Evolutionary conservation across 306 rosid genomes (phyloP), one percentile per base, ranked within the genome.

Genomic region (Datisca glomerata): DNA sequence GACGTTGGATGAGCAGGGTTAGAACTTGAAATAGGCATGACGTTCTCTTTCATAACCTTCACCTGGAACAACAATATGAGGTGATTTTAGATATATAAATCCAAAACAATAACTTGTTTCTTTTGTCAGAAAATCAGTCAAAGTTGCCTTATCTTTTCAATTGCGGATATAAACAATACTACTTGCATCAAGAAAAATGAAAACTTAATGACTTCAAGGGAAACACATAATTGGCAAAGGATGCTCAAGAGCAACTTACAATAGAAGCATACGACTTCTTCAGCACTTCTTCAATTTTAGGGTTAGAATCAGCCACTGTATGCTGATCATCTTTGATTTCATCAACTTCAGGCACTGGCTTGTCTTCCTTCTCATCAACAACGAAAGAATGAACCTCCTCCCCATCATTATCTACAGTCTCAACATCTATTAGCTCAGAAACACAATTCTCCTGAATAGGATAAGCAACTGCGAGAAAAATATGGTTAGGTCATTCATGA

Each of bases 231-330:
- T 12, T 8, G n/a, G 36, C 9, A 3, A 31, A 31, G 1, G 10
- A 28, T 28, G 33, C 33, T 28, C 33, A 1, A n/a, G n/a, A n/a
- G n/a, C n/a, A 28, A 61, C 94, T 76, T 34, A 86, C 94, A 61
- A 86, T 81, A 27, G 56, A 78, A 51, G 96, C 96, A 66, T 86
- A 86, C 10, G 96, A 81, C 65, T 73, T 73, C 73, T 86, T 86
- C 0, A 79, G 86, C 6, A 35, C 54, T 36, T 65, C 74, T 66
- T 86, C 96, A 39, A 44, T 56, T 51, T 53, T 68, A 36, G 91
- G 64, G 38, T 51, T 41, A 21, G 72, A 51, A 23, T 65, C 92
- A 53, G 62, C 53, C 55, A 70, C 62, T 41, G 50, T 44, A 47
- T 47, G 71, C 18, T 61, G 57, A 51, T 64, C 73, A 63, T 66